Conservation (phyloP, 495 filamentous ascomycete species). For the Alectoria sarmentosa region DNA sequence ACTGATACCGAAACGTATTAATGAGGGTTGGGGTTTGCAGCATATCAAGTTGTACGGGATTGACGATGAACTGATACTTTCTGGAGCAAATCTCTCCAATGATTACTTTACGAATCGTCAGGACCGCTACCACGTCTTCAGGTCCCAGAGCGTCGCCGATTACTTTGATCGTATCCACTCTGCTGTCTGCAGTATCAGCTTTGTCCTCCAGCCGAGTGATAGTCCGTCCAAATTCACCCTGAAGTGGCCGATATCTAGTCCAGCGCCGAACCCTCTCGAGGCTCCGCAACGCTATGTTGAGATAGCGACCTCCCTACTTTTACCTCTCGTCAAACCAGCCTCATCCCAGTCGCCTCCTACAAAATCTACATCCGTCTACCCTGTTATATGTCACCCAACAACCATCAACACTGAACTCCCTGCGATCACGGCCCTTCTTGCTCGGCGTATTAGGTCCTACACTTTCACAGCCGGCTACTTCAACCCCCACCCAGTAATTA, state of each 20-base stretch:
- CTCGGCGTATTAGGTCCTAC: conserved; percentile 65
- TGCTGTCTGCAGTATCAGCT: conserved; percentile 73
- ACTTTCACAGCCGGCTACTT: conserved; percentile 98
- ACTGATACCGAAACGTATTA: conserved; percentile 78
- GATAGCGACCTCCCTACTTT: conserved; percentile 58
- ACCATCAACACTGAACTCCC: conserved; percentile 74
- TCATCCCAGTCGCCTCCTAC: conserved; percentile 25
- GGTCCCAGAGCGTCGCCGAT: conserved; percentile 65
- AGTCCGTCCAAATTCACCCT: conserved; percentile 58
- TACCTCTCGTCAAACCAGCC: conserved; percentile 54
- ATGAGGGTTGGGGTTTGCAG: conserved; percentile 97
- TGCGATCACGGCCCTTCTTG: conserved; percentile 64
- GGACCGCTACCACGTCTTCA: conserved; percentile 91
- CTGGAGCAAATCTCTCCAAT: conserved; percentile 84
- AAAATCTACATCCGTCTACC: conserved; percentile 72
- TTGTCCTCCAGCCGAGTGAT: conserved; percentile 57
- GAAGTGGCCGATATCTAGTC: conserved; percentile 72
- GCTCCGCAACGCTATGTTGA: conserved; percentile 59
- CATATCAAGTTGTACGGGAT: conserved; percentile 99
- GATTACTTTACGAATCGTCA: conserved; percentile 97
- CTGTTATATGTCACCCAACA: conserved; percentile 39
- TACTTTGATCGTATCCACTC: conserved; percentile 76
- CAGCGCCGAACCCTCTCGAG: conserved; percentile 61
- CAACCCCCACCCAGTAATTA: conserved; percentile 82
- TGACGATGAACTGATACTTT: conserved; percentile 93